Conservation (phyloP, 257 asterid genomes). For the Anisodus acutangulus region DNA sequence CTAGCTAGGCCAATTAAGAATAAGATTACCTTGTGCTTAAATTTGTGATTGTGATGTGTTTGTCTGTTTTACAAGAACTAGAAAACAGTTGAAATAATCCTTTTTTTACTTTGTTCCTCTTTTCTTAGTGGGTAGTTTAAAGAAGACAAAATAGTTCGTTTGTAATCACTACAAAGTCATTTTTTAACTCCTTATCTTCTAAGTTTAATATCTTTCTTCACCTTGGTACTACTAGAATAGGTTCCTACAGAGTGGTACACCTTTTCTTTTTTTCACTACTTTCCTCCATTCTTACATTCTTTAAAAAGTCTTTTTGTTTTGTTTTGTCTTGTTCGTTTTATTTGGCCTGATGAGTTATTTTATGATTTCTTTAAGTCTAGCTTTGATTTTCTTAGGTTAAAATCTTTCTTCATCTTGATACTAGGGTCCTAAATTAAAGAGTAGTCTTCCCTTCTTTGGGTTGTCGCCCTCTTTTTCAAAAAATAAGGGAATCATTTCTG, state of each 20-base stretch:
- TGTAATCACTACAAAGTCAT: slow-evolving; percentile 25
- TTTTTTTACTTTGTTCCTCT: neutral
- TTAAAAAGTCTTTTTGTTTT: neutral
- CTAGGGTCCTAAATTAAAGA: neutral
- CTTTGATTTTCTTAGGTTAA: neutral
- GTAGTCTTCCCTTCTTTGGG: neutral
- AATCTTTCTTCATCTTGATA: neutral
- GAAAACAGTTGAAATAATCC: neutral
- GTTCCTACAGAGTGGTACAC: slow-evolving; percentile 7
- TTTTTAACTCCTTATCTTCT: slow-evolving; percentile 22
- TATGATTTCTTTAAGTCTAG: neutral
- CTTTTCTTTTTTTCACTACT: neutral
- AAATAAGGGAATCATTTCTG: too few species aligned
- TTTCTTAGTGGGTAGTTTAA: slow-evolving; percentile 4
- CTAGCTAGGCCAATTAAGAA: slow-evolving; percentile 7
- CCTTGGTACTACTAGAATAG: neutral
- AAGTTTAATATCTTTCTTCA: slow-evolving; percentile 10
- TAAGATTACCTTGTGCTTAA: neutral
- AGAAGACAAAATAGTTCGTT: slow-evolving; percentile 14
- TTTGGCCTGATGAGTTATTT: neutral
- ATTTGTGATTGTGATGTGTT: slow-evolving; percentile 26
- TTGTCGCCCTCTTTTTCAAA: too few species aligned
- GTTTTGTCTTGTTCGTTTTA: neutral
- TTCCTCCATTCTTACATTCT: neutral
- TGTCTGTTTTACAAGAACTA: slow-evolving; percentile 32